Base-by-base conservation (phyloP, 306 rosid genomes). In the Lotus japonicus region DNA sequence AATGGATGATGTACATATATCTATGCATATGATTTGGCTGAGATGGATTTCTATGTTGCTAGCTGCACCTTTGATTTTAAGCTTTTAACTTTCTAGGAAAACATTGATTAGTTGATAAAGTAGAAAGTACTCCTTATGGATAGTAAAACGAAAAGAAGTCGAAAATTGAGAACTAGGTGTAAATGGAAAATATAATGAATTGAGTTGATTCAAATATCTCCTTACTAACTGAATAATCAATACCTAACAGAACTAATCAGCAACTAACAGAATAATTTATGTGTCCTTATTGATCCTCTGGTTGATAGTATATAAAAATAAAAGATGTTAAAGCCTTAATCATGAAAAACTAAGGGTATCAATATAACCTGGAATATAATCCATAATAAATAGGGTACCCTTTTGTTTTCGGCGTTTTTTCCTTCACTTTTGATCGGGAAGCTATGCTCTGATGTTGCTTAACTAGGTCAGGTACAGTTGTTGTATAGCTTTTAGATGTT, bases 401-500 rank as follows among this genome's bases (percentile, higher is more conserved):
- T 39, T 41, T 33, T 50, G 61, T 36, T 28, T 66, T 57, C 7
- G 7, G 15, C 18, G 16, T 21, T 21, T 36, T 35, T 41, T 13
- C 46, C 28, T 56, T 58, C 36, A 12, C 63, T 66, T 66, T 49
- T 75, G 63, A 58, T 46, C 11, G 46, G 16, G 58, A 66, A 74
- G 38, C 43, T 0, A 36, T 36, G 21, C 36, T 7, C 31, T 38
- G 17, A 51, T 51, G 46, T 5, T 9, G 58, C 48, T 66, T 17
- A 19, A 50, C 61, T 50, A 36, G 50, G 49, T 50, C 59, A 17
- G 8, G 44, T 14, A 13, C 28, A 17, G 35, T 33, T 60, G 43
- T 28, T 50, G 46, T 41, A 11, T 39, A 23, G 56, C 55, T 72
- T 62, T 23, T 50, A 33, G 77, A 61, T 72, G 17, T 72, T 72